These are phyloP conservation scores for Zymoseptoria tritici DNA, from an alignment of 2,329 filamentous ascomycete species.

Conservation along the genomic window DNA sequence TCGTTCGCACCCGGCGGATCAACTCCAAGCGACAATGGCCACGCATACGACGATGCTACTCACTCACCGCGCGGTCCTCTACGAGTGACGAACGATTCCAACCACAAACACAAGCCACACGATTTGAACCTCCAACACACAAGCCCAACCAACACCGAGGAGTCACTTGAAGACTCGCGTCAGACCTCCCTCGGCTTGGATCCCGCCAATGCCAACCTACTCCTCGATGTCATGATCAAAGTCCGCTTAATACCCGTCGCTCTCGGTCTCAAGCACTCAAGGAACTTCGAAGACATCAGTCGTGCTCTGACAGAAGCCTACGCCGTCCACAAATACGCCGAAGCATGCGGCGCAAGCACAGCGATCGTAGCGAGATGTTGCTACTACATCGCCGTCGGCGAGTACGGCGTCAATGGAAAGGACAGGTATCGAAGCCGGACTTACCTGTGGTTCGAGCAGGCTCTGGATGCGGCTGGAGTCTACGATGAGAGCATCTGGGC, in stretches of 20 bases:
- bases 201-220: not conserved
- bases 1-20: not conserved
- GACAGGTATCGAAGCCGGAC: not conserved
- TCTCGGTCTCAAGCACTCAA: not conserved
- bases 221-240: not conserved
- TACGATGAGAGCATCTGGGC: not conserved
- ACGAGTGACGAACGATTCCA: not conserved
- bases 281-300: not conserved
- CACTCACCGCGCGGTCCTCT: not conserved
- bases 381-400: not conserved
- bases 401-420: not conserved
- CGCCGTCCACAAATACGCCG: not conserved
- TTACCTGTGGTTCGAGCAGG: not conserved
- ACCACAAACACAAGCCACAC: not conserved
- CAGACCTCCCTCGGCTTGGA: not conserved
- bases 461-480: not conserved
- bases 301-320: not conserved
- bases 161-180: not conserved
- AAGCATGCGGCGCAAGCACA: not conserved
- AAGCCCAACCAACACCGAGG: not conserved
- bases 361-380: not conserved
- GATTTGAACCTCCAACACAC: not conserved
- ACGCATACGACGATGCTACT: not conserved
- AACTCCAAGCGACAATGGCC: not conserved
- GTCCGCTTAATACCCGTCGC: not conserved